Conservation (phyloP, 257 asterid species). For the Solanum paucissectum region DNA sequence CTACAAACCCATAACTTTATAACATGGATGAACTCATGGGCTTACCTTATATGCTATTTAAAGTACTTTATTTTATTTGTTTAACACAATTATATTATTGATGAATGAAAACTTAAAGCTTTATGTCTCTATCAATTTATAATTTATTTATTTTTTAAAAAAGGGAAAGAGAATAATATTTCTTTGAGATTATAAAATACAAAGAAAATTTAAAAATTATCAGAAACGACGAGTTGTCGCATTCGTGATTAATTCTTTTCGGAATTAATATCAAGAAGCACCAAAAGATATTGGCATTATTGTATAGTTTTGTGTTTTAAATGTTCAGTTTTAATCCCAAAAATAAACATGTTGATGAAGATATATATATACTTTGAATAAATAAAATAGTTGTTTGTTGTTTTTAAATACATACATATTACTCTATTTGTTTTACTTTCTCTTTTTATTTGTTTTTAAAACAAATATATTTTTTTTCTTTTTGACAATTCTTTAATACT, state of each 20-base stretch:
- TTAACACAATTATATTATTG: not conserved
- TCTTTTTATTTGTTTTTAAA: too few species aligned
- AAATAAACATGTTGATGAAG: not conserved
- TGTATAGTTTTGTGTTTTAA: not conserved
- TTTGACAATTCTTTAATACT: too few species aligned
- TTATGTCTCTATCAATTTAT: not conserved
- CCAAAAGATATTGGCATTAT: not conserved
- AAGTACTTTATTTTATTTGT: not conserved
- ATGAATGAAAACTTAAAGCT: not conserved
- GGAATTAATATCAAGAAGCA: not conserved
- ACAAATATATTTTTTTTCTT: too few species aligned
- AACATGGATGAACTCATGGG: slow-evolving; percentile 1
- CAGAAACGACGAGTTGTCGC: not conserved
- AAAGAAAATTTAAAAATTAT: not conserved
- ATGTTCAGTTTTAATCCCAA: not conserved
- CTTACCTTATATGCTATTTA: not conserved
- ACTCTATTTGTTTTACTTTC: not conserved
- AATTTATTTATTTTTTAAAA: too few species aligned
- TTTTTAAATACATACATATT: not conserved
- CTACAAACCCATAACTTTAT: not conserved
- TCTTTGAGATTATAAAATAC: not conserved
- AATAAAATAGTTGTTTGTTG: not conserved
- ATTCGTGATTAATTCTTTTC: not conserved
- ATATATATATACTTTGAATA: not conserved
- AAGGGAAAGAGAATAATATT: not conserved